A percentile compares a stretch with the other conserved stretches of the same genome.
Evolutionary conservation across 768 basidiomycete species (phyloP).

Genomic region (Russula abietina): DNA sequence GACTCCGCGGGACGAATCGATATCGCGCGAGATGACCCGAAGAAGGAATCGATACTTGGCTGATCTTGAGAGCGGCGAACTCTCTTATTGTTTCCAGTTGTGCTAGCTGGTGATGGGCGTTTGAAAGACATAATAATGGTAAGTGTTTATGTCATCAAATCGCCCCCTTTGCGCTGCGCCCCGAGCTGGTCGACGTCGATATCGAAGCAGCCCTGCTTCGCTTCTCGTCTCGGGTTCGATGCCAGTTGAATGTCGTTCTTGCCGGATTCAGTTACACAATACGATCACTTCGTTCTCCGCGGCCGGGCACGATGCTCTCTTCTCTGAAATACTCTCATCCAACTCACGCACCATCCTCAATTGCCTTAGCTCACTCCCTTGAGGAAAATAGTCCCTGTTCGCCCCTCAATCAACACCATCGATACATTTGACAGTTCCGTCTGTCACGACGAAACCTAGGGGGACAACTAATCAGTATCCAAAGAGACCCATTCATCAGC

Average conservation of each 20-base stretch:
- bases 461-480: neutral
- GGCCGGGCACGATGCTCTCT: slow-evolving; percentile 7
- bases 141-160: slow-evolving; percentile 14
- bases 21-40: slow-evolving; percentile 8
- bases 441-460: slow-evolving; percentile 11
- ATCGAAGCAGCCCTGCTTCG: slow-evolving; percentile 1
- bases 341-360: neutral
- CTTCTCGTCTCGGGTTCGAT: slow-evolving; percentile 1
- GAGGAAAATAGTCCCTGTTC: slow-evolving; percentile 7
- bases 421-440: slow-evolving; percentile 17
- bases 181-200: neutral
- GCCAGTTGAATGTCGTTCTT: neutral
- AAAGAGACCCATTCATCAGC: slow-evolving; percentile 4
- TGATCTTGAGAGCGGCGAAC: slow-evolving; percentile 3
- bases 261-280: neutral
- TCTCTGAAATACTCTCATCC: neutral
- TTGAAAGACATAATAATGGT: slow-evolving; percentile 12
- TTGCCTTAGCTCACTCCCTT: neutral
- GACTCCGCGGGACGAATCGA: slow-evolving; percentile 13
- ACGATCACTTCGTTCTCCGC: slow-evolving; percentile 21
- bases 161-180: too few species aligned
- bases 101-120: slow-evolving; percentile 11
- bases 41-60: slow-evolving; percentile 19
- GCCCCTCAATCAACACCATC: slow-evolving; percentile 19
- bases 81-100: slow-evolving; percentile 11